Percentiles rank a stretch among this genome's conserved stretches.
Evolutionary conservation across 1,139 yeast genomes (phyloP).

Genomic region (Meyerozyma guilliermondii): DNA sequence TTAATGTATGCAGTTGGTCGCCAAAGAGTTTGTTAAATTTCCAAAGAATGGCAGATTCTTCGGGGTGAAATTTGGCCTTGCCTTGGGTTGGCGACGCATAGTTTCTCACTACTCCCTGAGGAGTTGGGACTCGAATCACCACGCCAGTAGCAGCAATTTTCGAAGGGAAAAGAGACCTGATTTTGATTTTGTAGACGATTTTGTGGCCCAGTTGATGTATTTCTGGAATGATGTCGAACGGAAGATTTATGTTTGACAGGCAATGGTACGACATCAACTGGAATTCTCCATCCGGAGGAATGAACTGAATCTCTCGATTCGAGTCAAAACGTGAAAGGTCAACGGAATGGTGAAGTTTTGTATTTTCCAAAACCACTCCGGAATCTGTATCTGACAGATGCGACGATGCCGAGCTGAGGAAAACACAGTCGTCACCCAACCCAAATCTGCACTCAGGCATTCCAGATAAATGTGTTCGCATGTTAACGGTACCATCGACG

Average conservation of each 20-base stretch:
- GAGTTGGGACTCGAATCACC: conserved; percentile 62
- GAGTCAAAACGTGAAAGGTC: conserved; percentile 63
- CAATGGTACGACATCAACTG: conserved; percentile 76
- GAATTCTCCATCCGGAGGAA: conserved; percentile 91
- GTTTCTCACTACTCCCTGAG: conserved; percentile 54
- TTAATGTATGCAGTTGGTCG: conserved; percentile 52
- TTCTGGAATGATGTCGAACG: conserved; percentile 65
- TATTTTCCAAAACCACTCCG: conserved; percentile 63
- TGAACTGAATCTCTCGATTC: conserved; percentile 63
- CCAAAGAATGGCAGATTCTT: conserved; percentile 67
- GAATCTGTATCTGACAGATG: background rate
- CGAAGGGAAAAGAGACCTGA: conserved; percentile 59
- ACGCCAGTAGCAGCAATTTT: conserved; percentile 67
- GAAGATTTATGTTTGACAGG: conserved; percentile 55
- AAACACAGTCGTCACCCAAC: conserved; percentile 41
- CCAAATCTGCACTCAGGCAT: conserved; percentile 67
- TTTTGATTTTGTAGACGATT: conserved; percentile 52
- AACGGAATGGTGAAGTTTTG: conserved; percentile 70
- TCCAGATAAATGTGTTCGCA: conserved; percentile 74
- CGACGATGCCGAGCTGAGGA: conserved; percentile 10
- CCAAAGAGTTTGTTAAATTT: conserved; percentile 66
- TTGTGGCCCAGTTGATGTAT: conserved; percentile 50
- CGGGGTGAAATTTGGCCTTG: conserved; percentile 61
- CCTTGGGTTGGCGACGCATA: conserved; percentile 54
- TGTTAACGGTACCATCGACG: conserved; percentile 71